These are phyloP conservation scores for Cladosporium colombiae DNA, from an alignment of 2,329 filamentous ascomycete genomes.

Conservation along the genomic window DNA sequence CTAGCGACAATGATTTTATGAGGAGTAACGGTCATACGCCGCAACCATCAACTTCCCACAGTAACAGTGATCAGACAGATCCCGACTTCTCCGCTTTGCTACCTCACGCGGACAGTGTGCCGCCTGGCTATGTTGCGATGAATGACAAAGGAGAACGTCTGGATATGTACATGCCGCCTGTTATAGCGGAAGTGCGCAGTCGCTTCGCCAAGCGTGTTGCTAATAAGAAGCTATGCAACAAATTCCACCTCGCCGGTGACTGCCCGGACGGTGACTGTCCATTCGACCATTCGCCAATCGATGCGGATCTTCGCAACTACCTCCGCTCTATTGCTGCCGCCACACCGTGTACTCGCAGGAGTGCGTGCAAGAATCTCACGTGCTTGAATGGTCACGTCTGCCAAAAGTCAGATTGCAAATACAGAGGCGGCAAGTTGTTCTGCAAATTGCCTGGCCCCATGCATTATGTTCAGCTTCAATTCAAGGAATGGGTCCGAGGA, in stretches of 20 bases:
- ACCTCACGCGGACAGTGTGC: slow-evolving; percentile 28
- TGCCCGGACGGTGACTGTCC: slow-evolving; percentile 40
- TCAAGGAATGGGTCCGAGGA: slow-evolving; percentile 6
- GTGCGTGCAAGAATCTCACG: slow-evolving; percentile 44
- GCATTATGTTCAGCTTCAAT: slow-evolving; percentile 7
- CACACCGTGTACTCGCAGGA: slow-evolving; percentile 44
- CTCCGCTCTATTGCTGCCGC: slow-evolving; percentile 49
- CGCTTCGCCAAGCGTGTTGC: slow-evolving; percentile 43
- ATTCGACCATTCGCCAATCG: slow-evolving; percentile 51
- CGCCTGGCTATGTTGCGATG: slow-evolving; percentile 43
- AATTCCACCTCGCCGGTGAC: slow-evolving; percentile 43
- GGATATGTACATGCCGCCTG: slow-evolving; percentile 45
- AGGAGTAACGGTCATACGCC: slow-evolving; percentile 17
- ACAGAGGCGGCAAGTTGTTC: slow-evolving; percentile 29
- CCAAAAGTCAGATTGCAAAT: slow-evolving; percentile 37
- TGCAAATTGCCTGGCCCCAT: slow-evolving; percentile 28
- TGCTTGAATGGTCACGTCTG: slow-evolving; percentile 53
- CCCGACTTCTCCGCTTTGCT: slow-evolving; percentile 22
- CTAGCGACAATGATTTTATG: slow-evolving; percentile 28
- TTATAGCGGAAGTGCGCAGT: slow-evolving; percentile 41
- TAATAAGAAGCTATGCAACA: slow-evolving; percentile 52
- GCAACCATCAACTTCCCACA: not conserved
- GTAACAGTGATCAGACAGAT: not conserved
- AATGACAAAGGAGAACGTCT: slow-evolving; percentile 49
- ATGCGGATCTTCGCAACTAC: slow-evolving; percentile 41